Evolutionary conservation across 139 green algal species (phyloP).

Genomic region (Closterium sp.): DNA sequence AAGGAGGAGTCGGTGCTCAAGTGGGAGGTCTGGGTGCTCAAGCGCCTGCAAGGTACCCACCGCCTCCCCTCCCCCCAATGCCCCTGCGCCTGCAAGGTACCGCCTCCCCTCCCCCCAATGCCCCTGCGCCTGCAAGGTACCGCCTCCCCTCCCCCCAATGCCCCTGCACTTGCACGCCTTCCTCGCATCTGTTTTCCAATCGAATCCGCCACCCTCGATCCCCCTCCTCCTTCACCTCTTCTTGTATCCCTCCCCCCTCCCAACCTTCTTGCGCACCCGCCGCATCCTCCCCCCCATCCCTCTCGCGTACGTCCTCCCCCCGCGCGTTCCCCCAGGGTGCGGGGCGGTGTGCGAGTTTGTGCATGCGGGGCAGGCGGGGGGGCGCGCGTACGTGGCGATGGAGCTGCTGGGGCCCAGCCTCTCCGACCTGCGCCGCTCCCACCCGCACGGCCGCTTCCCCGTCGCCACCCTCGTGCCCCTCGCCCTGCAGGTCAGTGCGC

Average conservation of each 20-base stretch:
- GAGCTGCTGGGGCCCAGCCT: slow-evolving; percentile 79
- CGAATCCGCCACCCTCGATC: no score
- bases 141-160: no score
- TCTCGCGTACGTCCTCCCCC: background rate
- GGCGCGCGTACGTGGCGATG: slow-evolving; percentile 75
- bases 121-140: no score
- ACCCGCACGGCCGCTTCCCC: slow-evolving; percentile 48
- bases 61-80: no score
- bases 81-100: no score
- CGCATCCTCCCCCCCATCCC: background rate
- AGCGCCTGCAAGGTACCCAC: slow-evolving; percentile 34
- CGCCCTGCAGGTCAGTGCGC: slow-evolving; percentile 31
- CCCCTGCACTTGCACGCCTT: no score
- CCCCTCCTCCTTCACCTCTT: no score
- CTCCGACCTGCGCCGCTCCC: slow-evolving; percentile 55
- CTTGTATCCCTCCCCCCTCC: background rate
- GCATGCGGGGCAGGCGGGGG: slow-evolving; percentile 38
- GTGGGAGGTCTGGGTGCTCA: slow-evolving; percentile 26
- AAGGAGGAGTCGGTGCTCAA: slow-evolving; percentile 37
- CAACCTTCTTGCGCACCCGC: background rate
- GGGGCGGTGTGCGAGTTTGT: slow-evolving; percentile 51
- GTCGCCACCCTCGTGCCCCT: slow-evolving; percentile 29
- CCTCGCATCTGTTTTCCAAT: background rate
- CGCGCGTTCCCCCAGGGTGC: slow-evolving; percentile 21
- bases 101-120: no score